Evolutionary conservation across 2,329 filamentous ascomycete species (phyloP).

Genomic region (Aspergillus brasiliensis): DNA sequence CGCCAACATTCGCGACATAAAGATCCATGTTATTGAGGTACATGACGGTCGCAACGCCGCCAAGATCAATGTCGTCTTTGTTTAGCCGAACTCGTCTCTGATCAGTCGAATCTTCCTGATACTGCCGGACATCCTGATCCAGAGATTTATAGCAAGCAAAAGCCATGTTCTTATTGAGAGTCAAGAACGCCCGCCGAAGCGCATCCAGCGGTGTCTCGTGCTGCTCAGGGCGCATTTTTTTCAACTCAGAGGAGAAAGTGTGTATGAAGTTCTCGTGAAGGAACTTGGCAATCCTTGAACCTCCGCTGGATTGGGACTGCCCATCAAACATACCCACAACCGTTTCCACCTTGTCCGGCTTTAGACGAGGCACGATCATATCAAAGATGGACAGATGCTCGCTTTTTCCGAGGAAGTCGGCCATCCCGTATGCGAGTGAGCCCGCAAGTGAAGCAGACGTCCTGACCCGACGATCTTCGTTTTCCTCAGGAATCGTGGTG

Average conservation of each 20-base stretch:
- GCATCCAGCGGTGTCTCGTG: constrained; percentile 81
- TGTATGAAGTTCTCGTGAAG: constrained; percentile 93
- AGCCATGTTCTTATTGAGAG: constrained; percentile 91
- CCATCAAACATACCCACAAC: constrained; percentile 96
- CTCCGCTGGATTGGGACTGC: constrained; percentile 81
- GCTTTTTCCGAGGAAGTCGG: constrained; percentile 87
- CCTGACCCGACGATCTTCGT: constrained; percentile 88
- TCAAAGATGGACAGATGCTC: constrained; percentile 96
- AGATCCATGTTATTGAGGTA: constrained; percentile 89
- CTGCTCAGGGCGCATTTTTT: constrained; percentile 65
- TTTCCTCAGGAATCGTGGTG: constrained; percentile 90
- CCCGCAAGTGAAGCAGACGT: constrained; percentile 96
- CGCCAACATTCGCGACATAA: constrained; percentile 92
- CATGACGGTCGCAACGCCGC: constrained; percentile 86
- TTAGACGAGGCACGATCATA: constrained; percentile 89
- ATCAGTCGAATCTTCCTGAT: constrained; percentile 70
- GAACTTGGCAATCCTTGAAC: constrained; percentile 94
- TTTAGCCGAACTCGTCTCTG: constrained; percentile 69
- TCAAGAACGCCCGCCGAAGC: constrained; percentile 79
- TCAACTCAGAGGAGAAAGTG: constrained; percentile 80
- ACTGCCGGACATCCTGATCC: constrained; percentile 62
- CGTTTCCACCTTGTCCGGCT: constrained; percentile 85
- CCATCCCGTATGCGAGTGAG: constrained; percentile 93
- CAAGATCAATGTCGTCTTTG: constrained; percentile 85
- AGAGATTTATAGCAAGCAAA: constrained; percentile 78